A percentile compares a stretch with the other conserved stretches of the same genome.
These are phyloP conservation scores for Candida sphagnicola DNA, from an alignment of 805 yeast species.

Conservation along the genomic window DNA sequence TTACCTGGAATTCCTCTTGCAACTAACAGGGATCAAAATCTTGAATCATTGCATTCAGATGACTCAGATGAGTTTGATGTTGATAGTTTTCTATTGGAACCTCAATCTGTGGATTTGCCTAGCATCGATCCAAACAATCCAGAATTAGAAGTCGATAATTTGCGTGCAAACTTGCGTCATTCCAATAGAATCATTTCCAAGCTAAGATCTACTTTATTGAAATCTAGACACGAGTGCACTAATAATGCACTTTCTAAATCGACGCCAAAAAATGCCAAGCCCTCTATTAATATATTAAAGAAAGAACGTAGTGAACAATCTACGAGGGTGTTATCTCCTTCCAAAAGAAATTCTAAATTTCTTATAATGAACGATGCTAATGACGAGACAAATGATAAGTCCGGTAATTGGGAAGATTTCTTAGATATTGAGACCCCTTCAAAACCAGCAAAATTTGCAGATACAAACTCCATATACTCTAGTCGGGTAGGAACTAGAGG, in stretches of 20 bases:
- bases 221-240: constrained; percentile 34
- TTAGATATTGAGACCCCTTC: constrained; percentile 23
- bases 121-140: constrained; percentile 35
- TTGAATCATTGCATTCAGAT: constrained; percentile 9
- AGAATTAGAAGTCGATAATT: constrained; percentile 60
- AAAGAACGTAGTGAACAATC: constrained; percentile 7
- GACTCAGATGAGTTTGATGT: constrained; percentile 35
- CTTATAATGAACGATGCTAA: constrained; percentile 24
- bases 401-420: constrained; percentile 38
- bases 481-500: too few relatives aligned
- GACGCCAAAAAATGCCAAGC: constrained; percentile 11
- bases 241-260: constrained; percentile 7
- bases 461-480: too few relatives aligned
- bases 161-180: constrained; percentile 58
- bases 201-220: constrained; percentile 48
- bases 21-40: not conserved
- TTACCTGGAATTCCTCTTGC: not conserved
- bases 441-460: constrained; percentile 15
- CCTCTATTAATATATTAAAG: not conserved
- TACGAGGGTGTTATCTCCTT: constrained; percentile 24
- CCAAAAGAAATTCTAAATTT: constrained; percentile 32
- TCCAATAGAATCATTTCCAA: constrained; percentile 62
- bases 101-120: constrained; percentile 21
- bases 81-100: constrained; percentile 29
- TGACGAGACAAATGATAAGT: constrained; percentile 13